Conservation (phyloP, 441 rosid species). For the Erodium moschatum region DNA sequence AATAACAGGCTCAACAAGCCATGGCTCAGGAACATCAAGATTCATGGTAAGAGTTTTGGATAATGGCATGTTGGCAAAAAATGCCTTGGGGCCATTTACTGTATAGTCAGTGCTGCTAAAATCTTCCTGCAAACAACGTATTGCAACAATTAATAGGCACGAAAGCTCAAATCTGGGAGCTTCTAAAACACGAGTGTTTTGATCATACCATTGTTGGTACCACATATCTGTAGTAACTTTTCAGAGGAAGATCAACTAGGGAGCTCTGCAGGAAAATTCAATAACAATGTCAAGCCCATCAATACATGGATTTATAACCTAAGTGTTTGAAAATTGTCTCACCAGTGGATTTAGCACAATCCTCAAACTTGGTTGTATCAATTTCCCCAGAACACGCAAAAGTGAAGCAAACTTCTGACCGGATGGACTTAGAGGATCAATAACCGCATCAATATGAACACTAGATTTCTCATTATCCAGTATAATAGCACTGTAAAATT, state of each 20-base stretch:
- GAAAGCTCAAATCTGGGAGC: too few relatives aligned
- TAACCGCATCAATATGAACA: slow-evolving; percentile 85
- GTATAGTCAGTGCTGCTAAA: slow-evolving; percentile 63
- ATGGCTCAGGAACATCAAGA: slow-evolving; percentile 99
- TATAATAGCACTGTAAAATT: slow-evolving; percentile 63
- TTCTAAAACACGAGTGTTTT: too few relatives aligned
- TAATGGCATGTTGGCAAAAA: slow-evolving; percentile 93
- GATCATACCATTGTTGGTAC: slow-evolving; percentile 65
- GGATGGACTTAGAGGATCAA: slow-evolving; percentile 85
- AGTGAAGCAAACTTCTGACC: slow-evolving; percentile 90
- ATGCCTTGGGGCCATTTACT: slow-evolving; percentile 87
- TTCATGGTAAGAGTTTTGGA: slow-evolving; percentile 99
- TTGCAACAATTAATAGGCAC: slow-evolving; percentile 29
- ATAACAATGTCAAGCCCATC: slow-evolving; percentile 9
- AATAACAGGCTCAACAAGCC: slow-evolving; percentile 96
- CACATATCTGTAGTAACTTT: slow-evolving; percentile 97
- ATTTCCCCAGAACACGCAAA: slow-evolving; percentile 66
- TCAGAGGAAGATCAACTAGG: slow-evolving; percentile 92
- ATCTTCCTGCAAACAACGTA: slow-evolving; percentile 65
- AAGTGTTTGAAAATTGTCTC: slow-evolving; percentile 23
- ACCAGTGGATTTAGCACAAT: slow-evolving; percentile 94
- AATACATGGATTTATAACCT: neutral
- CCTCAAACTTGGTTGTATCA: slow-evolving; percentile 87
- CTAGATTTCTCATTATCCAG: slow-evolving; percentile 61
- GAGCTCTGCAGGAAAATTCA: slow-evolving; percentile 66